These are phyloP conservation scores for Trametes elegans DNA, from an alignment of 768 basidiomycete genomes.

Conservation along the genomic window DNA sequence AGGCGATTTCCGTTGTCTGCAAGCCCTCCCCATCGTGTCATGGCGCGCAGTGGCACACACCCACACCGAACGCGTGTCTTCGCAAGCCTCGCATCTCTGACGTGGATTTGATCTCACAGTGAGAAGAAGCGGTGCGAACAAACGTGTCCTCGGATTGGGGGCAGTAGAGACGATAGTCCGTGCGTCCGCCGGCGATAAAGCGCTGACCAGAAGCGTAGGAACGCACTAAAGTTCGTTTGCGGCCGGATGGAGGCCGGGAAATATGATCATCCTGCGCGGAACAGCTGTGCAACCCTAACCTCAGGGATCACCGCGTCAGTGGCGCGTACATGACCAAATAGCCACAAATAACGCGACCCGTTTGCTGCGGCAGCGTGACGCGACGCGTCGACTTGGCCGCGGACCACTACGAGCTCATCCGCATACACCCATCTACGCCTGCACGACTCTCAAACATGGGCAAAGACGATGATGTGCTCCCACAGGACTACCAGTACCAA, in stretches of 20 bases:
- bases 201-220: too few relatives aligned
- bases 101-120: conserved; percentile 12
- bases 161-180: too few relatives aligned
- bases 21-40: neutral
- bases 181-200: too few relatives aligned
- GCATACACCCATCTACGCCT: neutral
- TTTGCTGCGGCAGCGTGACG: neutral
- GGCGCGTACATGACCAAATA: conserved; percentile 19
- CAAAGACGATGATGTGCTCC: conserved; percentile 41
- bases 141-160: too few relatives aligned
- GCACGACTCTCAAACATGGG: neutral
- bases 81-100: neutral
- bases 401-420: neutral
- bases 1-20: too few relatives aligned
- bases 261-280: conserved; percentile 2
- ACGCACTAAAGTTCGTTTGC: too few relatives aligned
- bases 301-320: neutral
- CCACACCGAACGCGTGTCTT: neutral
- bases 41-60: neutral
- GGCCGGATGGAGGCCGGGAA: conserved; percentile 2
- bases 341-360: conserved; percentile 20
- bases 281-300: conserved; percentile 3
- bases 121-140: conserved; percentile 10
- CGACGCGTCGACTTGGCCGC: neutral
- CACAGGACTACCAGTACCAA: conserved; percentile 45